phyloP scores from a whole-genome alignment of 495 filamentous ascomycete species.

The Xanthoparmelia taractica region DNA sequence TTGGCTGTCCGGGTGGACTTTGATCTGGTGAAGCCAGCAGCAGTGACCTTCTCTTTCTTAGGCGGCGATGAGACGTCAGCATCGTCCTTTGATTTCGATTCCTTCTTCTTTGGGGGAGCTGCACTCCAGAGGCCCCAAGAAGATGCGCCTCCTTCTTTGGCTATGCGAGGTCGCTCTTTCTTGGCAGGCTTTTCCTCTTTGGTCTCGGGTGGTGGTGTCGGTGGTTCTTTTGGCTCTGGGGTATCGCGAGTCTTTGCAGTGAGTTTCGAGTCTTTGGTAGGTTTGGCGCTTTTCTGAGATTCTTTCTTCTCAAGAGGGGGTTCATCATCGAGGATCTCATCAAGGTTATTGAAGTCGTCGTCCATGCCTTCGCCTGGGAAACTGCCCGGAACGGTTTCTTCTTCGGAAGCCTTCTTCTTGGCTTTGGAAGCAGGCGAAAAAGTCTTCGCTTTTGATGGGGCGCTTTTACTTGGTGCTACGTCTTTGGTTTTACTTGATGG shows the following conservation, averaged over 20 bases:
- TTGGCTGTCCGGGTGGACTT: slow-evolving; percentile 45
- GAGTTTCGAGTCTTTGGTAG: slow-evolving; percentile 23
- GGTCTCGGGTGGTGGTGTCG: slow-evolving; percentile 49
- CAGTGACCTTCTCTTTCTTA: slow-evolving; percentile 29
- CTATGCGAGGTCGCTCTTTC: slow-evolving; percentile 53
- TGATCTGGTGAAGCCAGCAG: slow-evolving; percentile 37
- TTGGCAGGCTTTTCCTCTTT: slow-evolving; percentile 41
- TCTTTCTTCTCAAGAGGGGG: slow-evolving; percentile 28
- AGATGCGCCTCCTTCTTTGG: slow-evolving; percentile 39
- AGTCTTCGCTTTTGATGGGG: slow-evolving; percentile 23
- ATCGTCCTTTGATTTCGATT: slow-evolving; percentile 33
- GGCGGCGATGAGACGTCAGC: slow-evolving; percentile 21
- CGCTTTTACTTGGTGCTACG: slow-evolving; percentile 18
- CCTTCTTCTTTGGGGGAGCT: slow-evolving; percentile 44
- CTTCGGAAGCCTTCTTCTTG: slow-evolving; percentile 29
- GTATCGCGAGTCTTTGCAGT: slow-evolving; percentile 23
- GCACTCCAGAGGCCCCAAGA: slow-evolving; percentile 57
- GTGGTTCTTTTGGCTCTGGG: slow-evolving; percentile 33
- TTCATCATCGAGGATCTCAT: slow-evolving; percentile 25
- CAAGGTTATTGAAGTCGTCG: slow-evolving; percentile 23
- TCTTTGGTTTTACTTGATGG: slow-evolving; percentile 24
- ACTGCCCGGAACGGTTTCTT: slow-evolving; percentile 39
- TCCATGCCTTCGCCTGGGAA: slow-evolving; percentile 32
- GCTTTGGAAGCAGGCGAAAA: slow-evolving; percentile 23
- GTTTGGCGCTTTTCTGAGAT: slow-evolving; percentile 30